Conservation (phyloP, 257 asterid genomes). For the Penstemon davidsonii region DNA sequence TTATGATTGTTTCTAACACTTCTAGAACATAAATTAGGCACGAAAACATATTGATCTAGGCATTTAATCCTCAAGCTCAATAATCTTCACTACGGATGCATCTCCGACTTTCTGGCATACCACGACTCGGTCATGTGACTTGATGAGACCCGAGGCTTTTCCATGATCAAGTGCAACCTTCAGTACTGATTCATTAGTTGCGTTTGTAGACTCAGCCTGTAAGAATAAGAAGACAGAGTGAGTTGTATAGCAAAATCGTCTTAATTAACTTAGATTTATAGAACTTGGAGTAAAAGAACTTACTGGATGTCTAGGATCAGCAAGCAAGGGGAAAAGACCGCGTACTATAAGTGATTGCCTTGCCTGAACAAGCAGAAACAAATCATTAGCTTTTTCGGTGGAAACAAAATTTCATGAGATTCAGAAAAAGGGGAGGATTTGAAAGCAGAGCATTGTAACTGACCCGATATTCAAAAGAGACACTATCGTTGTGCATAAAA, state of each 20-base stretch:
- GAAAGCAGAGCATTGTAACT: neutral
- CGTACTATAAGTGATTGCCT: constrained; percentile 91
- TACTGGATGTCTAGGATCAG: constrained; percentile 96
- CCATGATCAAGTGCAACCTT: constrained; percentile 84
- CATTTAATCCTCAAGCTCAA: constrained; percentile 69
- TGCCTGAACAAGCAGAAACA: constrained; percentile 46
- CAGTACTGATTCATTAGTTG: constrained; percentile 66
- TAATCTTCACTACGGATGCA: constrained; percentile 81
- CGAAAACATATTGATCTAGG: too few species aligned
- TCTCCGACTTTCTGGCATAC: constrained; percentile 92
- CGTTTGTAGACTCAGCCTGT: constrained; percentile 72
- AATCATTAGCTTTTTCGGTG: constrained; percentile 16
- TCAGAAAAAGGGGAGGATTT: neutral
- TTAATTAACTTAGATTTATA: neutral
- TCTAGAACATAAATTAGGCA: too few species aligned
- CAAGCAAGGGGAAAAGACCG: constrained; percentile 89
- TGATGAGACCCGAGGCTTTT: constrained; percentile 64
- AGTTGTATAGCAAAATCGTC: neutral
- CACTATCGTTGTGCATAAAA: neutral
- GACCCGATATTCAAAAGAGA: neutral
- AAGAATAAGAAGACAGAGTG: constrained; percentile 15
- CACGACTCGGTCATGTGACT: constrained; percentile 76
- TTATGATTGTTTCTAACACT: too few species aligned
- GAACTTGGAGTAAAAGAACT: constrained; percentile 31
- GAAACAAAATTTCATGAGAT: constrained; percentile 15